Conservation (phyloP, 192 early-diverging fungal genomes). For the Glomus cerebriforme region DNA sequence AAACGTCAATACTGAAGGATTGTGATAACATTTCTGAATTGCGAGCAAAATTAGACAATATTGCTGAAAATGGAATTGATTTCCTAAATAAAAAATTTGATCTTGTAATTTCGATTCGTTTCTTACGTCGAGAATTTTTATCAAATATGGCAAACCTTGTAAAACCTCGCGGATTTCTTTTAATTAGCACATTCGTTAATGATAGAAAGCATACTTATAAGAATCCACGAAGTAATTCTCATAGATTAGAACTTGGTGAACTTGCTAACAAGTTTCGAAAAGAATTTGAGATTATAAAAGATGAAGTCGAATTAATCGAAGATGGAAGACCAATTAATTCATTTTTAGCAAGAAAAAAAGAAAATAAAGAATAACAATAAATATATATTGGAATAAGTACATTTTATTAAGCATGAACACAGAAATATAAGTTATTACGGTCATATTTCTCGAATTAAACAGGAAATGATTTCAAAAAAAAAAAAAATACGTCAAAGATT, state of each 20-base stretch:
- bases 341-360: conserved; percentile 30
- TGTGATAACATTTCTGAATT: not conserved
- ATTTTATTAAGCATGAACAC: not conserved
- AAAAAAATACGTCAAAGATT: too few relatives aligned
- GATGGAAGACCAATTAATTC: conserved; percentile 48
- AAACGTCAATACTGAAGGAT: not conserved
- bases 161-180: conserved; percentile 40
- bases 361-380: not conserved
- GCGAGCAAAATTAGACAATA: not conserved
- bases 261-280: conserved; percentile 21
- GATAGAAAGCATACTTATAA: conserved; percentile 29
- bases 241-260: conserved; percentile 38
- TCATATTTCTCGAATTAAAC: too few relatives aligned
- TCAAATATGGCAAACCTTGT: conserved; percentile 32
- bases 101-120: conserved; percentile 43
- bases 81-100: conserved; percentile 22
- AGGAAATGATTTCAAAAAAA: too few relatives aligned
- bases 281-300: conserved; percentile 37
- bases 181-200: conserved; percentile 47
- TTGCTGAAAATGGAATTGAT: not conserved
- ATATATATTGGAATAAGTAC: not conserved
- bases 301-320: conserved; percentile 38
- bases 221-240: conserved; percentile 31
- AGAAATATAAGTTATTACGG: too few relatives aligned
- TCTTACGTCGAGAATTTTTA: conserved; percentile 37